Conservation (phyloP, 2,329 filamentous ascomycete genomes). For the Endocalyx cinctus region DNA sequence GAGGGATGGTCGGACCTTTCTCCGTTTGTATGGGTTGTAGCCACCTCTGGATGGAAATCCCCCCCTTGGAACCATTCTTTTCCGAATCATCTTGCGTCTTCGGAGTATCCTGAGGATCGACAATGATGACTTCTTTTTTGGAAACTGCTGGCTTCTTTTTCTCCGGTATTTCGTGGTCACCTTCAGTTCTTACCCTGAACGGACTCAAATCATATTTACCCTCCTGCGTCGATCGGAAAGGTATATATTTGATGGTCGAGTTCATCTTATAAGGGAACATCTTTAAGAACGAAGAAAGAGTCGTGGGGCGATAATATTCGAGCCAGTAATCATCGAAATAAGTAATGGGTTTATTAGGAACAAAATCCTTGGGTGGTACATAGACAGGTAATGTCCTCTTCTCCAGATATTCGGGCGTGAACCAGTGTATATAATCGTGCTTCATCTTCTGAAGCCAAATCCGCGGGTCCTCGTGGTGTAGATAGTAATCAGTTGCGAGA, state of each 20-base stretch:
- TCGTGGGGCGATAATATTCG: conserved; percentile 89
- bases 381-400: conserved; percentile 53
- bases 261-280: conserved; percentile 93
- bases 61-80: conserved; percentile 36
- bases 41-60: conserved; percentile 58
- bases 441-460: conserved; percentile 59
- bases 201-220: conserved; percentile 81
- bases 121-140: conserved; percentile 66
- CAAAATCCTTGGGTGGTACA: conserved; percentile 32
- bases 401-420: conserved; percentile 67
- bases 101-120: conserved; percentile 50
- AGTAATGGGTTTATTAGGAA: conserved; percentile 41
- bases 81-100: conserved; percentile 34
- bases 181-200: conserved; percentile 71
- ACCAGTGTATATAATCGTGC: conserved; percentile 86
- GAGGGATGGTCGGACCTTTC: conserved; percentile 29
- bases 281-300: conserved; percentile 83
- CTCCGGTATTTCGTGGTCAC: conserved; percentile 53
- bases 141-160: conserved; percentile 48
- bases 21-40: conserved; percentile 45
- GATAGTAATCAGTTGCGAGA: conserved; percentile 87
- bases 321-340: conserved; percentile 94
- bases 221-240: conserved; percentile 66
- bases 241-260: conserved; percentile 78
- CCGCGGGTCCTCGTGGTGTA: conserved; percentile 83